Evolutionary conservation across 1,139 yeast genomes (phyloP), one percentile per base, ranked within the genome.

Genomic region (Yamadazyma dendronema): DNA sequence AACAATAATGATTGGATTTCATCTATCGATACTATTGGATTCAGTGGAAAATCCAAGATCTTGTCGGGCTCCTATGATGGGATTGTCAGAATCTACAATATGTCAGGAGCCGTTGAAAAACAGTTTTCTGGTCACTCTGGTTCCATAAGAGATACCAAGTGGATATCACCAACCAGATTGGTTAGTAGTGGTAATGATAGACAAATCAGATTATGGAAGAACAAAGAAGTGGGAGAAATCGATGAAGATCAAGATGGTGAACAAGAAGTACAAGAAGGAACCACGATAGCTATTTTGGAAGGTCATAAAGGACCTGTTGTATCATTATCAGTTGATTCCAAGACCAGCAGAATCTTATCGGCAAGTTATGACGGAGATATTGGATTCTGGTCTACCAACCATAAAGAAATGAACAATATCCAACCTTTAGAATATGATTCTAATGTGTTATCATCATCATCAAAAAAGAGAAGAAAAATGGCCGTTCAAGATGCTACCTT

Each of bases 1-100:
- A 79, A 83, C 52, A 90, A 90, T 55, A 96, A 90, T 47, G 99
- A 92, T 62, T 92, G 99, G 99, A 80, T 94, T 24, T 85, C 96
- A 8, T 76, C 95, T 1, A 74, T 90, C 31, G 79, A 80, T 53
- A 62, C 81, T 24, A 61, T 67, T 43, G 65, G 68, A 49, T 47
- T 57, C 4, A 42, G 58, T 12, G 65, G 74, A 13, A 62, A 65
- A 35, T 48, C 62, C 37, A 74, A 78, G 52, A 85, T 90, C 38
- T 72, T 89, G 37, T 81, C 95, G 9, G 98, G 98, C 17, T 81
- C 95, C 1, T 92, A 90, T 55, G 98, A 92, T 59, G 97, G 97
- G 46, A 77, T 90, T 30, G 96, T 92, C 17, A 77, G 97, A 50
- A 79, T 95, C 10, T 92, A 92, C 80, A 84, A 87, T 56, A 65